A percentile compares a stretch with the other conserved stretches of the same genome.
phyloP scores from a whole-genome alignment of 345 rosid genomes.

The Angophora floribunda region DNA sequence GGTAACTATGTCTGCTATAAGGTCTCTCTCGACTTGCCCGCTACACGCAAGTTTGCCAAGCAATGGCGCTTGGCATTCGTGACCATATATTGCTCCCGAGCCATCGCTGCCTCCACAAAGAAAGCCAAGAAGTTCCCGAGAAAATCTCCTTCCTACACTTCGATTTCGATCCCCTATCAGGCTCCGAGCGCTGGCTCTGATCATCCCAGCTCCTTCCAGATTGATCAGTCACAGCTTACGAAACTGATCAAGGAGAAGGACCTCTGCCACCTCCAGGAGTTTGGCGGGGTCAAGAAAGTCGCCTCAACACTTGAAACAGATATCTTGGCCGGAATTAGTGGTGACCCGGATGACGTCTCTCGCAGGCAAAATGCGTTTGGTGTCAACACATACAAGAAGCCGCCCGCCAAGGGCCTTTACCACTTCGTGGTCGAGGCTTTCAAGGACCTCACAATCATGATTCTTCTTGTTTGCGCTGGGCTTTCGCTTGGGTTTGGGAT shows the following conservation, averaged over 20 bases:
- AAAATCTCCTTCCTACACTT: background rate
- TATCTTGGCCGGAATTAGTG: constrained; percentile 19
- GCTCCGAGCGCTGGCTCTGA: background rate
- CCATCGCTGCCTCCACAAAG: background rate
- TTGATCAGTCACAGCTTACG: constrained; percentile 18
- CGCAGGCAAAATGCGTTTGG: constrained; percentile 43
- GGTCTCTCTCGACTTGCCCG: constrained; percentile 11
- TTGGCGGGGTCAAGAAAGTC: constrained; percentile 32
- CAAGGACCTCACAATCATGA: constrained; percentile 36
- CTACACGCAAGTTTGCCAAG: constrained; percentile 13
- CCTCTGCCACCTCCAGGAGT: constrained; percentile 5
- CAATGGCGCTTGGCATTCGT: constrained; percentile 45
- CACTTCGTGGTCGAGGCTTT: constrained; percentile 39
- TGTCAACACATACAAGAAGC: constrained; percentile 51
- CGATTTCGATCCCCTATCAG: constrained; percentile 1
- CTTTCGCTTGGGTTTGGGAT: constrained; percentile 59
- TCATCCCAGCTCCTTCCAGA: constrained; percentile 1
- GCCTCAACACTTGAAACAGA: constrained; percentile 27
- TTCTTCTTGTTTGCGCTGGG: constrained; percentile 46
- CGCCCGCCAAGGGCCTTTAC: constrained; percentile 39
- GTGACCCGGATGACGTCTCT: constrained; percentile 14
- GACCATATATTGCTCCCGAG: constrained; percentile 35
- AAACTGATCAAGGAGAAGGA: constrained; percentile 39
- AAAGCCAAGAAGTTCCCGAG: background rate
- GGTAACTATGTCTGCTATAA: background rate